Conservation (phyloP, 306 rosid species). For the Begonia masoniana region DNA sequence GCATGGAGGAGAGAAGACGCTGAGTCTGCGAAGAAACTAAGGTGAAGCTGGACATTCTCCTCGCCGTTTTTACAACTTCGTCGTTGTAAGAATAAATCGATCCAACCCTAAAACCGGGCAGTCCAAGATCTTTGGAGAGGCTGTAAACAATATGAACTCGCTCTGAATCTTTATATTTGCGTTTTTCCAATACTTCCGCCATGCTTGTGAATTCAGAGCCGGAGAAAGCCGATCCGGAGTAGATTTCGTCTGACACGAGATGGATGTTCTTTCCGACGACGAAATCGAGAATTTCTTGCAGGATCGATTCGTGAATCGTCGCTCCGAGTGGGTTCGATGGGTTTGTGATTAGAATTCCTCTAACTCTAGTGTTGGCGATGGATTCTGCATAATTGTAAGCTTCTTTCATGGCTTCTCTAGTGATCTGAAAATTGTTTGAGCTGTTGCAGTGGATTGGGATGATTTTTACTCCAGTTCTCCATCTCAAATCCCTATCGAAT, state of each 20-base stretch:
- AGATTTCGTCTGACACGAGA: slow-evolving; percentile 85
- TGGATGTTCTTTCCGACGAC: slow-evolving; percentile 68
- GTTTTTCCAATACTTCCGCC: slow-evolving; percentile 46
- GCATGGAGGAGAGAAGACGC: slow-evolving; percentile 56
- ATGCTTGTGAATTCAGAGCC: slow-evolving; percentile 50
- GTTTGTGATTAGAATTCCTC: slow-evolving; percentile 68
- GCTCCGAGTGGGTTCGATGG: slow-evolving; percentile 87
- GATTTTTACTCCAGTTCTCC: slow-evolving; percentile 90
- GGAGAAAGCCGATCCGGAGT: slow-evolving; percentile 78
- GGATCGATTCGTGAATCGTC: slow-evolving; percentile 41
- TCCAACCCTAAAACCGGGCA: slow-evolving; percentile 82
- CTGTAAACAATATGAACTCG: slow-evolving; percentile 90
- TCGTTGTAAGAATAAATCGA: slow-evolving; percentile 82
- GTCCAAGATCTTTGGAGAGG: slow-evolving; percentile 88
- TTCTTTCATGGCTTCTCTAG: slow-evolving; percentile 46
- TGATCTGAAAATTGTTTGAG: slow-evolving; percentile 71
- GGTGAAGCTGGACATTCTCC: slow-evolving; percentile 92
- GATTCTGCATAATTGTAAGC: slow-evolving; percentile 49
- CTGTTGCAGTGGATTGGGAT: slow-evolving; percentile 75
- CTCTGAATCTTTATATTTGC: slow-evolving; percentile 29
- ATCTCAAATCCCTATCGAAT: slow-evolving; percentile 86
- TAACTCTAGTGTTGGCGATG: slow-evolving; percentile 33
- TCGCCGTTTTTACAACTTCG: slow-evolving; percentile 64
- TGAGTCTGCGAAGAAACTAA: slow-evolving; percentile 85
- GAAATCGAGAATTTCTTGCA: slow-evolving; percentile 51